phyloP scores from a whole-genome alignment of 768 basidiomycete species.

The Tylopilus balloui region DNA sequence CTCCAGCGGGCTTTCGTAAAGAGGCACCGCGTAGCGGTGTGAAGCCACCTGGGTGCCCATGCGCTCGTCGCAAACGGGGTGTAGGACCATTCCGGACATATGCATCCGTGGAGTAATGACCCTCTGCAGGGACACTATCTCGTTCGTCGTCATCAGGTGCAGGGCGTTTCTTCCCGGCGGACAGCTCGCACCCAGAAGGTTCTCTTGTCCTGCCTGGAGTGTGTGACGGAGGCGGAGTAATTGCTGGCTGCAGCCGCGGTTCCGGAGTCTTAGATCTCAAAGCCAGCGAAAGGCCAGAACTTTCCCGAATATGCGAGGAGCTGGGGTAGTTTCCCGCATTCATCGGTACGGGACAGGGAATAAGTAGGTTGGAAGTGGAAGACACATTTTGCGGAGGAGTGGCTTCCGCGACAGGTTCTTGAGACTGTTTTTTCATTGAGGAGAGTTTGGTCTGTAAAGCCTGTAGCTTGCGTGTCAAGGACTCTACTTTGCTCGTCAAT shows the following conservation, averaged over 20 bases:
- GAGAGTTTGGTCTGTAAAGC: conserved; percentile 64
- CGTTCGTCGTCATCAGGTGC: conserved; percentile 76
- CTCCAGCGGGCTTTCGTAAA: conserved; percentile 27
- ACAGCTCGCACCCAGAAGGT: conserved; percentile 33
- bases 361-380: conserved; percentile 13
- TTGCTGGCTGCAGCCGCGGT: conserved; percentile 16
- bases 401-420: conserved; percentile 11
- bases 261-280: conserved; percentile 55
- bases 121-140: conserved; percentile 59
- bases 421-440: conserved; percentile 43
- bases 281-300: conserved; percentile 42
- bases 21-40: conserved; percentile 60
- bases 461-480: conserved; percentile 67
- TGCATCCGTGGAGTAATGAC: conserved; percentile 45
- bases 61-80: conserved; percentile 59
- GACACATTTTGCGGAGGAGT: conserved; percentile 7
- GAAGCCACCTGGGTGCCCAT: conserved; percentile 60
- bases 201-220: conserved; percentile 43
- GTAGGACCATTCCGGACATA: conserved; percentile 40
- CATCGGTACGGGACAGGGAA: conserved; percentile 6
- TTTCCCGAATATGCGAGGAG: conserved; percentile 22
- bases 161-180: conserved; percentile 63
- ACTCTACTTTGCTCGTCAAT: conserved; percentile 62
- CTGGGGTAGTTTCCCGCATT: neutral
- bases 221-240: conserved; percentile 34